Evolutionary conservation across 1,139 yeast species (phyloP), one percentile per base, ranked within the genome.

Genomic region (Suhomyces terraborum): DNA sequence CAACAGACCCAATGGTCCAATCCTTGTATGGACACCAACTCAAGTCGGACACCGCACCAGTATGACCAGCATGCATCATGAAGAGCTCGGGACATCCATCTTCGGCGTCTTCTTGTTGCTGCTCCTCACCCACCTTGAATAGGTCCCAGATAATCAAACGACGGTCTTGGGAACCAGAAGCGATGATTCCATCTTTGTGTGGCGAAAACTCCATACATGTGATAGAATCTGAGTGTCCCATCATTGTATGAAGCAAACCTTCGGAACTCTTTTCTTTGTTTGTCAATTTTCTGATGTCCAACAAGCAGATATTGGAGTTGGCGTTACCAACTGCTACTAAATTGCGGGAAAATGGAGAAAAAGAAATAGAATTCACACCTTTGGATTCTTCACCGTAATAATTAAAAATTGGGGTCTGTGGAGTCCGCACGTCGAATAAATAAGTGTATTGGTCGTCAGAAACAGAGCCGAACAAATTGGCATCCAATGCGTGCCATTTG

Each of bases 21-120:
- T 85, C 85, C 43, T 79, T 73, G 52, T 73, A 78, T 3, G 84
- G 81, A 54, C 84, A 83, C 75, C 88, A 82, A 34, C 80, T 75
- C 51, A 85, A 70, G 58, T 86, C 95, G 25, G 82, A 80, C 8
- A 86, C 83, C 1, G 84, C 75, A 9, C 88, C 84, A 9, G 88
- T 83, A 55, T 85, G 94, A 13, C 95, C 95, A 26, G 93, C 94
- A 54, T 86, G 95, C 82, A 86, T 83, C 89, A 85, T 83, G 53
- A 85, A 72, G 27, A 85, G 62, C 56, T 86, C 95, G 6, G 93
- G 89, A 34, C 85, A 83, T 34, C 93, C 95, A 55, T 86, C 94
- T 46, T 79, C 84, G 28, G 84, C 86, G 48, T 84, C 84, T 55
- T 85, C 95, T 47, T 80, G 86, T 47, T 80, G 87, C 58, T 84